Conservation (phyloP, 768 basidiomycete species). For the Tubosaeta sp. region DNA sequence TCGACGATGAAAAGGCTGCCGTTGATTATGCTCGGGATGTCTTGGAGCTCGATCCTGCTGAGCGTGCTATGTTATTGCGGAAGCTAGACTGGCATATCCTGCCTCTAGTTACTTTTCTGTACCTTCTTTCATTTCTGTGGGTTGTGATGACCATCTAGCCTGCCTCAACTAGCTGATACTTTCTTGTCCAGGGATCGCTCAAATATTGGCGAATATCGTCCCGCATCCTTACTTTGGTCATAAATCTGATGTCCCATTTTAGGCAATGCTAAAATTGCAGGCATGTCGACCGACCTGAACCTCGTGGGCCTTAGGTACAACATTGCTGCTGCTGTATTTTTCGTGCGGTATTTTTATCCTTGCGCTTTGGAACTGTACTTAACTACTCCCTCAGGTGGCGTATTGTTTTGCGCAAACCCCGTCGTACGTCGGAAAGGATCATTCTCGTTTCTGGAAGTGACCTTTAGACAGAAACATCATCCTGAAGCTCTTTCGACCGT, state of each 20-base stretch:
- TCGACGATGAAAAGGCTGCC: conserved; percentile 12
- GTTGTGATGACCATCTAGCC: conserved; percentile 10
- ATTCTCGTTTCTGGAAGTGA: conserved; percentile 1
- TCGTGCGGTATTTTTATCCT: conserved; percentile 17
- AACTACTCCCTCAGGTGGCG: conserved; percentile 23
- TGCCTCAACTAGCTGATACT: neutral
- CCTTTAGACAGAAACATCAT: conserved; percentile 32
- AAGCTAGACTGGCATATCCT: conserved; percentile 44
- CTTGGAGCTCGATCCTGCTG: conserved; percentile 11
- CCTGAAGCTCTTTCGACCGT: conserved; percentile 33
- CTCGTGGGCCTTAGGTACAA: conserved; percentile 35
- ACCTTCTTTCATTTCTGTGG: conserved; percentile 45
- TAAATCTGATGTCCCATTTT: neutral
- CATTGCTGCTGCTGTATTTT: conserved; percentile 37
- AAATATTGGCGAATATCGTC: conserved; percentile 37
- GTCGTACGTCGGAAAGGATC: conserved; percentile 25
- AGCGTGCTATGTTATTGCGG: conserved; percentile 31
- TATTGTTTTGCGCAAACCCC: conserved; percentile 38
- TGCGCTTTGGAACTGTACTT: neutral
- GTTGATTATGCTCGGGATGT: neutral
- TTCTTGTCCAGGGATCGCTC: conserved; percentile 35
- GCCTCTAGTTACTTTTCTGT: conserved; percentile 42
- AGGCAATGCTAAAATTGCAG: conserved; percentile 45
- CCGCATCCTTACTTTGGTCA: neutral
- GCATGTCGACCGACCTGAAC: conserved; percentile 37